Conservation (phyloP, 805 yeast genomes). For the Myxozyma lipomycoides region DNA sequence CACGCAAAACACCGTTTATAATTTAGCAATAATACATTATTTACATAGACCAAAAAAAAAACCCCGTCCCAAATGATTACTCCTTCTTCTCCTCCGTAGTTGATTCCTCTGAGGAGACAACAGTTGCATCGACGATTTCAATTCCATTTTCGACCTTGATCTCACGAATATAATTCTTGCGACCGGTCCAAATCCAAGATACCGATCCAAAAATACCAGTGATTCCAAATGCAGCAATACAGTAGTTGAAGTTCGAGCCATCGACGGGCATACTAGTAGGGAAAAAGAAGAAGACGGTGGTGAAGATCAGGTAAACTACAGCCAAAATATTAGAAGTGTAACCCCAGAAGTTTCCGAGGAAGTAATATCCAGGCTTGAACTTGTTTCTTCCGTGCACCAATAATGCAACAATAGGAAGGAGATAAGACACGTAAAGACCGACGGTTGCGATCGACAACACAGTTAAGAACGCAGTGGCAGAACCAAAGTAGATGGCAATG, state of each 20-base stretch:
- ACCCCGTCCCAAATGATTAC: too few species aligned
- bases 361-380: conserved; percentile 25
- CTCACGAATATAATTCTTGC: conserved; percentile 23
- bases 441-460: conserved; percentile 29
- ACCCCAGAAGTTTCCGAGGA: conserved; percentile 23
- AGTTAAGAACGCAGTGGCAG: conserved; percentile 27
- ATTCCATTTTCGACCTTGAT: conserved; percentile 9
- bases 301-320: conserved; percentile 26
- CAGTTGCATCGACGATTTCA: neutral
- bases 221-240: conserved; percentile 33
- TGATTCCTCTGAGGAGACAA: neutral
- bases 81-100: neutral
- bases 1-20: too few species aligned
- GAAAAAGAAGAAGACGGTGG: conserved; percentile 32
- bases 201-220: conserved; percentile 21
- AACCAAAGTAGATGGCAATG: conserved; percentile 30
- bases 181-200: conserved; percentile 21
- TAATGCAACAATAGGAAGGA: conserved; percentile 23
- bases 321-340: conserved; percentile 26
- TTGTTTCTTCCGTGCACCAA: conserved; percentile 22
- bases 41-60: too few species aligned
- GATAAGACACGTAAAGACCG: conserved; percentile 30
- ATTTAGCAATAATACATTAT: too few species aligned
- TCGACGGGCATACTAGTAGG: conserved; percentile 34
- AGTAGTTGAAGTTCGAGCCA: conserved; percentile 32